Evolutionary conservation across 176 grass and related monocot species (phyloP).

Genomic region (Triticum monococcum): DNA sequence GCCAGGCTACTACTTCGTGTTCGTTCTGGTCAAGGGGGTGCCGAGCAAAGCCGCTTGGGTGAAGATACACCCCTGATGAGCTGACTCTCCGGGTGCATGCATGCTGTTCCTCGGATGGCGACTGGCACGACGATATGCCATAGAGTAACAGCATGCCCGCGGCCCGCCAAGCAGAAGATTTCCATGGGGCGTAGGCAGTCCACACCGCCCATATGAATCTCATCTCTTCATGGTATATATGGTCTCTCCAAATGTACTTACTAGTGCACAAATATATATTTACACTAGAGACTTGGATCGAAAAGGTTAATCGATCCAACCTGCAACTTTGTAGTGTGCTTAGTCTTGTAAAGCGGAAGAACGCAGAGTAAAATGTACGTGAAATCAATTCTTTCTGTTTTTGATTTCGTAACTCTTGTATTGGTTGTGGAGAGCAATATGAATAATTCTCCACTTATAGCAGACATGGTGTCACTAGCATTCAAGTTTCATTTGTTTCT

Average conservation of each 20-base stretch:
- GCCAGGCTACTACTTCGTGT: constrained; percentile 68
- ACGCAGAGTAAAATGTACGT: not conserved
- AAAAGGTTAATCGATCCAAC: not conserved
- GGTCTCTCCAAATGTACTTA: not conserved
- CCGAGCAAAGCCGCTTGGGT: constrained; percentile 78
- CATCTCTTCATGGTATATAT: not conserved
- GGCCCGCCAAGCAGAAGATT: not conserved
- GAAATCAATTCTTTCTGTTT: not conserved
- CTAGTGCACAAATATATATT: not conserved
- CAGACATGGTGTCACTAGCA: not conserved
- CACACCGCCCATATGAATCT: not conserved
- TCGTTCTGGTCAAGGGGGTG: constrained; percentile 53
- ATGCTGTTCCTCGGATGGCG: not conserved
- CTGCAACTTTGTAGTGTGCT: not conserved
- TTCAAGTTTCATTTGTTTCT: not conserved
- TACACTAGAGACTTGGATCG: not conserved
- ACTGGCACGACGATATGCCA: not conserved
- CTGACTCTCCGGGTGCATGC: not conserved
- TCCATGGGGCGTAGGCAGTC: not conserved
- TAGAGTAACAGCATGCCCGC: not conserved
- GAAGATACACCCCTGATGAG: constrained; percentile 38
- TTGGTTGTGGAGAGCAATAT: not conserved
- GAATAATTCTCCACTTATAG: not conserved
- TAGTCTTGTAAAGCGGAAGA: not conserved
- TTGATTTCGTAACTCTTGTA: not conserved